phyloP scores from a whole-genome alignment of 140 eudicot species.

The Bidens hawaiensis region DNA sequence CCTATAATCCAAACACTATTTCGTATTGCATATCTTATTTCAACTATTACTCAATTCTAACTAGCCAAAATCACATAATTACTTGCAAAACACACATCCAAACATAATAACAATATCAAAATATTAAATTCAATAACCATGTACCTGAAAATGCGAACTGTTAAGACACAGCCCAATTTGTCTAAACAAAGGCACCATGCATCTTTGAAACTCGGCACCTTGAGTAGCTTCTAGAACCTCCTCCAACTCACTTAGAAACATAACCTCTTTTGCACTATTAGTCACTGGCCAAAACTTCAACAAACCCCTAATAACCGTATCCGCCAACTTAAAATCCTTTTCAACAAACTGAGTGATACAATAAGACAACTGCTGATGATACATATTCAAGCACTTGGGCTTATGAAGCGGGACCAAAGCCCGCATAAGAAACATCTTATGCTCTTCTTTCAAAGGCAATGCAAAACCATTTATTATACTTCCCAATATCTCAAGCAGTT shows the following conservation, averaged over 20 bases:
- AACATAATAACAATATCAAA: too few species aligned
- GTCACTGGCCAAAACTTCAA: conserved; percentile 79
- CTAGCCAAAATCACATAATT: background rate
- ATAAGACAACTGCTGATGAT: conserved; percentile 72
- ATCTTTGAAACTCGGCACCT: conserved; percentile 62
- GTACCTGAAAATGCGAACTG: conserved; percentile 82
- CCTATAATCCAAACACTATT: background rate
- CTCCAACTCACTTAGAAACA: conserved; percentile 76
- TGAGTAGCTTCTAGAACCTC: conserved; percentile 77
- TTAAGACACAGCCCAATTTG: conserved; percentile 68
- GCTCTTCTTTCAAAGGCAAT: conserved; percentile 81
- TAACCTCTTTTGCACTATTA: conserved; percentile 70
- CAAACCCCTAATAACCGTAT: conserved; percentile 59
- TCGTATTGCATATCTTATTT: background rate
- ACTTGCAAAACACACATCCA: background rate
- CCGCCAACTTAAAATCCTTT: conserved; percentile 65
- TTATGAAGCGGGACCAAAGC: conserved; percentile 77
- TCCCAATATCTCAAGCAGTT: conserved; percentile 80
- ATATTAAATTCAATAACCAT: background rate
- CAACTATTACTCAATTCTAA: background rate
- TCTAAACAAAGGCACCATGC: conserved; percentile 64
- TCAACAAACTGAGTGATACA: conserved; percentile 79
- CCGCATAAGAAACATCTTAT: conserved; percentile 66
- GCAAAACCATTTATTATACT: conserved; percentile 87
- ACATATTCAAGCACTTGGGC: conserved; percentile 55